Evolutionary conservation across 495 filamentous ascomycete species (phyloP), one percentile per base, ranked within the genome.

Genomic region (Penicillium ochrochloron): DNA sequence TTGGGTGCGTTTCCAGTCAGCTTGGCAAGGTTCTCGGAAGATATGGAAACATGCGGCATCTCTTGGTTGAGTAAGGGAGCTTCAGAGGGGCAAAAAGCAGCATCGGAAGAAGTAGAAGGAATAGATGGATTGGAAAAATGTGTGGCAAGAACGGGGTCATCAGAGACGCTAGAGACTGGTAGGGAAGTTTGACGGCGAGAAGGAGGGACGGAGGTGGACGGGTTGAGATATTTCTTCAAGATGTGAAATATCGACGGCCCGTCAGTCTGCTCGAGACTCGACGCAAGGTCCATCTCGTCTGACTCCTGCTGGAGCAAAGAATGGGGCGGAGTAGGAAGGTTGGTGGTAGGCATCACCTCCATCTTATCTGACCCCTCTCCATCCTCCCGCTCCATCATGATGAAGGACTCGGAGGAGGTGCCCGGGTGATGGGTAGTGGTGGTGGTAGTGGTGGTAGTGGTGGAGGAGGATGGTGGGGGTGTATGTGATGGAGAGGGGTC

Each of bases 1-100:
- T 80, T 77, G 69, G 80, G 76, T 80, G 84, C 83, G 84, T 85
- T 86, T 82, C 87, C 80, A 86, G 93, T 97, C 90, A 96, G 93
- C 92, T 89, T 93, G 82, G 86, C 89, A 73, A 90, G 83, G 75
- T 89, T 86, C 78, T 89, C 86, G 79, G 85, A 83, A 76, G 84
- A 83, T 72, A 80, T 77, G 66, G 81, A 82, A 64, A 77, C 73
- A 76, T 73, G 76, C 70, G 68, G 79, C 70, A 78, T 79, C 79
- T 79, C 83, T 75, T 79, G 80, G 74, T 78, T 82, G 75, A 80
- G 73, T 72, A 78, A 74, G 69, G 80, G 79, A 75, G 75, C 67
- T 73, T 78, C 82, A 68, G 85, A 81, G 73, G 85, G 84, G 77
- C 73, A 83, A 51, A 85, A 80, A 62, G 84, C 78, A 62, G 84